Conservation (phyloP, 768 basidiomycete species). For the Russula sp. region DNA sequence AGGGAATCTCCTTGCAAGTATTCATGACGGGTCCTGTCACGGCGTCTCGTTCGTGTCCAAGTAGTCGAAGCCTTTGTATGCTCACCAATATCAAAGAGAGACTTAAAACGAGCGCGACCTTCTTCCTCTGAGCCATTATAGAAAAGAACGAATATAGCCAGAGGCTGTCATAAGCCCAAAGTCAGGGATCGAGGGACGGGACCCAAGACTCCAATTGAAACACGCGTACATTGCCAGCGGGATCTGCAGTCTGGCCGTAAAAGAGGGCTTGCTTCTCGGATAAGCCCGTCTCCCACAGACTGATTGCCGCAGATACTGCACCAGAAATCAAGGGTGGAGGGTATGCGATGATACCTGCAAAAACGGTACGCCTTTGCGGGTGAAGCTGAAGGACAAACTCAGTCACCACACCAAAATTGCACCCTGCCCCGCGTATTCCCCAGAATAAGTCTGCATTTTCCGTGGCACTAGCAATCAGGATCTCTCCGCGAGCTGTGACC, state of each 20-base stretch:
- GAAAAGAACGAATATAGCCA: constrained; percentile 21
- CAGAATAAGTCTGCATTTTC: constrained; percentile 41
- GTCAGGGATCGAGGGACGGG: not conserved
- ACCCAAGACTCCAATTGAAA: not conserved
- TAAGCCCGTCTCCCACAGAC: constrained; percentile 3
- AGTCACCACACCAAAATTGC: constrained; percentile 48
- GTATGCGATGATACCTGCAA: constrained; percentile 21
- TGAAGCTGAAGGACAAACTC: constrained; percentile 40
- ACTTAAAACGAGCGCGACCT: constrained; percentile 25
- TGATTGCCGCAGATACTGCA: not conserved
- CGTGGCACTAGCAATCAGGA: constrained; percentile 28
- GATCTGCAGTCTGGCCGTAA: constrained; percentile 4
- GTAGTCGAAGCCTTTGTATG: not conserved
- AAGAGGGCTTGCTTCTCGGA: constrained; percentile 7
- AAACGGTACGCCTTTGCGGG: constrained; percentile 28
- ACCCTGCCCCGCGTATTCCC: constrained; percentile 44
- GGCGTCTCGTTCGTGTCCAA: not conserved
- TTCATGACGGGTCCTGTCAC: constrained; percentile 23
- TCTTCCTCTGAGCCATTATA: constrained; percentile 28
- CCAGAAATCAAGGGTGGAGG: not conserved
- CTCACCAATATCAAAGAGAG: constrained; percentile 27
- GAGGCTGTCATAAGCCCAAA: constrained; percentile 13
- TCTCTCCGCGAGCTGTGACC: constrained; percentile 39
- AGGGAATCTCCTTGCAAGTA: constrained; percentile 24
- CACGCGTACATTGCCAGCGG: constrained; percentile 17